phyloP scores from a whole-genome alignment of 768 basidiomycete species.

The Pleurotus cornucopiae region DNA sequence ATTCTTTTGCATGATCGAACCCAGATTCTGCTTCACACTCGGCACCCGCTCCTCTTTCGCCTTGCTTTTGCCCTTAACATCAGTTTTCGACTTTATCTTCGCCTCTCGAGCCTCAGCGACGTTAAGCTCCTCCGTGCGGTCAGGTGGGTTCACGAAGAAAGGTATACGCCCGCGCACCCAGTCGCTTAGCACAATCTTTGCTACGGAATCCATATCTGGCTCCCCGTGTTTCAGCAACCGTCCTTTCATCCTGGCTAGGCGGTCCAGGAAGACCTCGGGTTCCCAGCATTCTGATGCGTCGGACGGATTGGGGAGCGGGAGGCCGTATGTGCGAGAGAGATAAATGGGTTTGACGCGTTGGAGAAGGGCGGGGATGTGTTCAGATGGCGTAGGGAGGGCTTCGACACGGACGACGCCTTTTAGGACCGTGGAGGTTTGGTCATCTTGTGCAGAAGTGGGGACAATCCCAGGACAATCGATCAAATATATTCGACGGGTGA shows the following conservation, averaged over 20 bases:
- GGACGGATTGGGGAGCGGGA: slow-evolving; percentile 58
- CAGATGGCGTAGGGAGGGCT: slow-evolving; percentile 86
- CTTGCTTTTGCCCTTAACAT: slow-evolving; percentile 54
- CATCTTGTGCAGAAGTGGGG: slow-evolving; percentile 87
- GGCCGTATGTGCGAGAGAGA: slow-evolving; percentile 78
- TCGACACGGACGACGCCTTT: slow-evolving; percentile 98
- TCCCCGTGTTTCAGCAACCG: slow-evolving; percentile 92
- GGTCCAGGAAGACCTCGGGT: slow-evolving; percentile 76
- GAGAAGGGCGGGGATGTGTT: slow-evolving; percentile 87
- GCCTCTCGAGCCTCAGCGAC: slow-evolving; percentile 54
- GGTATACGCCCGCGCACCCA: slow-evolving; percentile 98
- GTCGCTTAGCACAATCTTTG: slow-evolving; percentile 92
- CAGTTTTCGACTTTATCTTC: slow-evolving; percentile 34
- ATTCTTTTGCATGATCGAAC: slow-evolving; percentile 86
- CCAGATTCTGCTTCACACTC: slow-evolving; percentile 82
- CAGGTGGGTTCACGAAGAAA: slow-evolving; percentile 92
- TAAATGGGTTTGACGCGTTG: slow-evolving; percentile 91
- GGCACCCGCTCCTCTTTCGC: slow-evolving; percentile 38
- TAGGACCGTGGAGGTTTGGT: slow-evolving; percentile 86
- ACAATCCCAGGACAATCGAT: slow-evolving; percentile 99
- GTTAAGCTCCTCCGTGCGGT: slow-evolving; percentile 69
- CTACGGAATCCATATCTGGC: slow-evolving; percentile 86
- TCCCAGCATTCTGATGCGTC: slow-evolving; percentile 55
- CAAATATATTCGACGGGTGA: slow-evolving; percentile 94
- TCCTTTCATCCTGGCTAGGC: slow-evolving; percentile 87